Conservation (phyloP, 257 asterid genomes). For the Lycium barbarum region DNA sequence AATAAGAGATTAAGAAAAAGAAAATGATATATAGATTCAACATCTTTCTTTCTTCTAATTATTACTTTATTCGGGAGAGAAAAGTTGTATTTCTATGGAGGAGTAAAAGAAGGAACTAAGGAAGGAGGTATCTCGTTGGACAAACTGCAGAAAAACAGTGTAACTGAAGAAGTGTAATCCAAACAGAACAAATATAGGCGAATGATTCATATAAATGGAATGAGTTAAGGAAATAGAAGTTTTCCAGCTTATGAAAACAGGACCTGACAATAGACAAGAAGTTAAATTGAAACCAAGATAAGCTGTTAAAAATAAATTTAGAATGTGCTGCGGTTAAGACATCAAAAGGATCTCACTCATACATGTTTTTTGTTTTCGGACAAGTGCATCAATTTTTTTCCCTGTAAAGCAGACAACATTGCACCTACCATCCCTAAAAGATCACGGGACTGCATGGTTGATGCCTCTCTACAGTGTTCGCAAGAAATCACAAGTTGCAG, state of each 20-base stretch:
- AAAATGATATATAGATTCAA: background rate
- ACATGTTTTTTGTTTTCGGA: background rate
- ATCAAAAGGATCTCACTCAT: slow-evolving; percentile 16
- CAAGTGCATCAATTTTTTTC: background rate
- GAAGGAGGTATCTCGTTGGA: background rate
- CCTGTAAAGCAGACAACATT: background rate
- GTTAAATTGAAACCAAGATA: background rate
- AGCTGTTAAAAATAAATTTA: background rate
- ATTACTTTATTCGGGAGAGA: background rate
- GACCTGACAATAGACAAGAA: background rate
- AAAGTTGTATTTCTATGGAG: background rate
- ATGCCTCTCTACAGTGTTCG: background rate
- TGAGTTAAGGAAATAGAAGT: background rate
- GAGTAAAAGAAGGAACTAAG: background rate
- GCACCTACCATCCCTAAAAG: slow-evolving; percentile 18
- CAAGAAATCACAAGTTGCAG: background rate
- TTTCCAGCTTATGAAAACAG: background rate
- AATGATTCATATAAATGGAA: background rate
- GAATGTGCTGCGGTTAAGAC: background rate
- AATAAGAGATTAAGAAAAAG: background rate
- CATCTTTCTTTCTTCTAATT: background rate
- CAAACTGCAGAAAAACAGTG: background rate
- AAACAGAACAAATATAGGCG: background rate
- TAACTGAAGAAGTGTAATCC: background rate
- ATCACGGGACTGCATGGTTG: background rate